Evolutionary conservation across 1,284 basidiomycete species (phyloP).

Genomic region (Leccinum cinnamomeum): DNA sequence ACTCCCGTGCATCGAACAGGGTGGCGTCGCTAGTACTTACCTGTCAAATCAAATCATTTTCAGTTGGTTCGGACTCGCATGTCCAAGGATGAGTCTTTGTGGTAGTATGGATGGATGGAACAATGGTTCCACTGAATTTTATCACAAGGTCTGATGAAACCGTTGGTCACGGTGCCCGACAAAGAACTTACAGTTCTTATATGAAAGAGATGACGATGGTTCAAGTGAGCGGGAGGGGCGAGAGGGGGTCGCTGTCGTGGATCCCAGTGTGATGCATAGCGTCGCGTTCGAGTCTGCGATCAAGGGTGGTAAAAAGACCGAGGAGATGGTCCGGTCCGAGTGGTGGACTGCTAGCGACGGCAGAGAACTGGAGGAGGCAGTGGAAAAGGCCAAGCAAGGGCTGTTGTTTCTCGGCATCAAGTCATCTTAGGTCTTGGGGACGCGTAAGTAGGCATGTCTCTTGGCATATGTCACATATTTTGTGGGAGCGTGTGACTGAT

Average conservation of each 20-base stretch:
- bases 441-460: background rate
- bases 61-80: no score
- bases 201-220: no score
- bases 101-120: no score
- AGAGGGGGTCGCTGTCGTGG: conserved; percentile 31
- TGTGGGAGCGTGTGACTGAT: no score
- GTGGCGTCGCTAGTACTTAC: no score
- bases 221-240: conserved; percentile 41
- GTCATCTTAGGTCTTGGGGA: conserved; percentile 5
- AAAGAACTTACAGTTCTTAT: no score
- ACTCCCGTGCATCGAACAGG: no score
- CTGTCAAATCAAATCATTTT: no score
- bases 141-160: no score
- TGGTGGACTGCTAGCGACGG: conserved; percentile 77
- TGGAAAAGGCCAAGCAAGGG: conserved; percentile 76
- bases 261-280: conserved; percentile 66
- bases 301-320: conserved; percentile 51
- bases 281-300: conserved; percentile 41
- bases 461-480: background rate
- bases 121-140: no score
- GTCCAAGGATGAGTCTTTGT: no score
- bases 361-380: conserved; percentile 64
- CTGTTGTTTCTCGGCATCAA: conserved; percentile 83
- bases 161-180: no score
- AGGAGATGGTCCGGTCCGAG: conserved; percentile 46